These are phyloP conservation scores for Alternaria atra DNA, from an alignment of 2,329 filamentous ascomycete genomes.

Conservation along the genomic window DNA sequence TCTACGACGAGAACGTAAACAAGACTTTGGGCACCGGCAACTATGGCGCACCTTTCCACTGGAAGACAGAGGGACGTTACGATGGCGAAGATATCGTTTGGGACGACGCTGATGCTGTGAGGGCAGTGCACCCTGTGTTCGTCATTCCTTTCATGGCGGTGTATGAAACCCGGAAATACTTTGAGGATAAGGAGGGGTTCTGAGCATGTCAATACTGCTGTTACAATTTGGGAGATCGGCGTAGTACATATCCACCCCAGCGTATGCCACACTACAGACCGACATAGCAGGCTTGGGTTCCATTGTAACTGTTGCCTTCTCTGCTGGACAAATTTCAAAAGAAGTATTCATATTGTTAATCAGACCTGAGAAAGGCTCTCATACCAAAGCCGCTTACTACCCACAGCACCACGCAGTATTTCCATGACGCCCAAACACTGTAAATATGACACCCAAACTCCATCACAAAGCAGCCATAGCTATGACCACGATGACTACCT, in stretches of 20 bases:
- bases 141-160: constrained; percentile 78
- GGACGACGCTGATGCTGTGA: constrained; percentile 74
- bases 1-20: constrained; percentile 53
- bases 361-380: not conserved
- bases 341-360: not conserved
- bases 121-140: constrained; percentile 82
- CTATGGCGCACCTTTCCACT: constrained; percentile 55
- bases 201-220: not conserved
- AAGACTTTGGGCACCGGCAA: constrained; percentile 36
- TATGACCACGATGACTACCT: not conserved
- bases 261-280: not conserved
- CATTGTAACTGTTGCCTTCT: not conserved
- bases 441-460: not conserved
- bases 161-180: constrained; percentile 71
- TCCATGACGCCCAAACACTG: not conserved
- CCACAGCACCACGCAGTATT: not conserved
- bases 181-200: constrained; percentile 62
- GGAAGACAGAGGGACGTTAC: constrained; percentile 57
- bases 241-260: not conserved
- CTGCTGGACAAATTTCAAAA: not conserved
- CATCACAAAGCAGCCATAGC: not conserved
- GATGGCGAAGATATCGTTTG: constrained; percentile 65
- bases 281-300: not conserved
- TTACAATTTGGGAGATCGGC: not conserved
- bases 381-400: too few species aligned